Base-by-base conservation (phyloP, 768 basidiomycete genomes). In the Asterophora parasitica region DNA sequence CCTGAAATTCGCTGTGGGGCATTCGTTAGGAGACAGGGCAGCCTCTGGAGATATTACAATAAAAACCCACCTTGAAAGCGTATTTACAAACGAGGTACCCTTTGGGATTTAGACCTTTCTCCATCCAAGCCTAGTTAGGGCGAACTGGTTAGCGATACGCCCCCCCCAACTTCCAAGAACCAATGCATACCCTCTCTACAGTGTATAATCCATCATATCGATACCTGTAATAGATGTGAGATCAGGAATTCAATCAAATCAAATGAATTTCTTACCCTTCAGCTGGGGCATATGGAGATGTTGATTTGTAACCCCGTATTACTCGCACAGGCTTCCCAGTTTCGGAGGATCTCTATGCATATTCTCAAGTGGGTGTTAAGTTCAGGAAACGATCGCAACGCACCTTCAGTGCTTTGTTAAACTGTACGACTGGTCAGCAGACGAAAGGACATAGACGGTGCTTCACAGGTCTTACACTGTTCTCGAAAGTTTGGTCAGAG, bases 131-230 rank as follows among this genome's bases (percentile, higher is more conserved):
- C 82, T 88, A 19, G 4, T n/a, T n/a, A 15, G 46, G 10, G 15
- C 28, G 4, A 31, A 31, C 34, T 11, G 27, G 28, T 27, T 16
- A 10, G 27, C 7, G 2, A 0, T 32, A 16, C 9, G n/a, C n/a
- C n/a, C n/a, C 13, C 10, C 19, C 10, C 4, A 8, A 7, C 5
- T 37, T 30, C 15, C 23, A 23, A 23, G 23, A 23, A 15, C 28
- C 10, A n/a, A 41, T 9, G 13, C 68, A 41, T 51, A 79, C 88
- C 71, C 82, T 82, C 64, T 85, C 85, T 12, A 92, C 85, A 1
- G 59, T 68, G 60, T 95, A 96, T 9, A 96, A 71, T 1, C 93
- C 93, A 56, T 95, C 92, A 59, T 96, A 96, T 7, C 92, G 82
- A 61, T 93, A 96, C 19, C 88, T 88, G 44, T 6, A 40, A 28